Evolutionary conservation across 257 asterid species (phyloP).

Genomic region (Echites panduratus): DNA sequence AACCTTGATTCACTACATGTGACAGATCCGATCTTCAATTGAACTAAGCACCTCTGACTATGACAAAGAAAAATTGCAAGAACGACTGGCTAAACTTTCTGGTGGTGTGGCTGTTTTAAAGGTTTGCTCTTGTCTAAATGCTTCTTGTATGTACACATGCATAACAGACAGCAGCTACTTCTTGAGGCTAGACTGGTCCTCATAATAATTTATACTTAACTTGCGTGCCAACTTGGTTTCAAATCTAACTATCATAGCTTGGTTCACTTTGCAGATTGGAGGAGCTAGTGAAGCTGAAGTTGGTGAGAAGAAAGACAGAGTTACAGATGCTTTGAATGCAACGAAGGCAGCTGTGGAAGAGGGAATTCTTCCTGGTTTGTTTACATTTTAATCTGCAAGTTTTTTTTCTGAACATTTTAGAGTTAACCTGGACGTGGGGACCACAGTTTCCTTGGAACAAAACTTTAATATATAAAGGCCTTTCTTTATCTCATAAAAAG

Average conservation of each 20-base stretch:
- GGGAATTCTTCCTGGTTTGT: constrained; percentile 80
- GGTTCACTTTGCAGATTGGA: constrained; percentile 53
- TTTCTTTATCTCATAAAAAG: not conserved
- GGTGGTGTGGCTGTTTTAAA: constrained; percentile 97
- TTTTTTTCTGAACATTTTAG: not conserved
- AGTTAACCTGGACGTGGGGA: not conserved
- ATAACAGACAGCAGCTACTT: not conserved
- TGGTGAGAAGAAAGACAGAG: constrained; percentile 91
- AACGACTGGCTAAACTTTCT: constrained; percentile 87
- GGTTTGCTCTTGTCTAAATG: constrained; percentile 30
- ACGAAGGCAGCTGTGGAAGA: constrained; percentile 98
- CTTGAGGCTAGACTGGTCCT: not conserved
- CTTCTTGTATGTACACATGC: not conserved
- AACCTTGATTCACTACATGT: not conserved
- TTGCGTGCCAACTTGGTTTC: not conserved
- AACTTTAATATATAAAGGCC: not conserved
- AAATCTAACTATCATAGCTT: not conserved
- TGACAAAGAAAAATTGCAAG: constrained; percentile 92
- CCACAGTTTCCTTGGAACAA: not conserved
- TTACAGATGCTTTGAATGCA: constrained; percentile 90
- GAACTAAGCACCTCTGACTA: constrained; percentile 84
- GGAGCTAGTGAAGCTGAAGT: constrained; percentile 98
- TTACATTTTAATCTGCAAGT: not conserved
- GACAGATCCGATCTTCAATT: constrained; percentile 68
- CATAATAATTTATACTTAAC: not conserved